Evolutionary conservation across 495 filamentous ascomycete genomes (phyloP), one percentile per base, ranked within the genome.

Genomic region (Saxophila tyrrhenica): DNA sequence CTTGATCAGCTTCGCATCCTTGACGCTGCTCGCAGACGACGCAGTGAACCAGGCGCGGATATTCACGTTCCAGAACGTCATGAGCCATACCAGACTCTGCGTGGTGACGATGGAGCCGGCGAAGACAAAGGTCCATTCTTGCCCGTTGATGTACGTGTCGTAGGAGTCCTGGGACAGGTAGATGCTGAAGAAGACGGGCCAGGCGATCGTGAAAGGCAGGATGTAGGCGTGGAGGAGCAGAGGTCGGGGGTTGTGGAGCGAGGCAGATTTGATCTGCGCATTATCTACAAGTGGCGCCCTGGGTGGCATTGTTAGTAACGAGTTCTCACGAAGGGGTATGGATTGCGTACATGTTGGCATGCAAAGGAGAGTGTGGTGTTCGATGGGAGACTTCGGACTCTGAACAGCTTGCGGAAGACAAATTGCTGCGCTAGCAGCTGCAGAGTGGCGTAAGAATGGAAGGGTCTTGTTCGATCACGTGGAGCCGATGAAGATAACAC

Each of bases 91-190:
- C 55, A 99, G 77, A 55, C 85, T 80, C 74, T 99, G 92, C 46
- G 80, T 59, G 13, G 90, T 95, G 65, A 94, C 76, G 64, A 97
- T 94, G 25, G 80, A 76, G 57, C 86, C 90, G 55, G 84, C 75
- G 78, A 83, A 99, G 50, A 97, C 87, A 68, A 95, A 95, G 9
- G 94, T 97, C 92, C 92, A 99, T 73, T 99, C 92, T 59, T 82
- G 80, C 21, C 81, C 84, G 51, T 83, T 75, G 55, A 99, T 90
- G 71, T 97, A 82, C 61, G 82, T 85, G 48, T 92, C 82, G 70
- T 97, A 99, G 57, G 84, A 79, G 22, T 87, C 85, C 39, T 79
- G 73, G 13, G 80, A 85, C 48, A 94, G 79, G 65, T 91, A 96
- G 68, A 87, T 78, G 61, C 87, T 77, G 51, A 96, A 80, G 70